A percentile compares a stretch with the other conserved stretches of the same genome.
phyloP scores from a whole-genome alignment of 768 basidiomycete species.

The Auricularia auricula-judae region DNA sequence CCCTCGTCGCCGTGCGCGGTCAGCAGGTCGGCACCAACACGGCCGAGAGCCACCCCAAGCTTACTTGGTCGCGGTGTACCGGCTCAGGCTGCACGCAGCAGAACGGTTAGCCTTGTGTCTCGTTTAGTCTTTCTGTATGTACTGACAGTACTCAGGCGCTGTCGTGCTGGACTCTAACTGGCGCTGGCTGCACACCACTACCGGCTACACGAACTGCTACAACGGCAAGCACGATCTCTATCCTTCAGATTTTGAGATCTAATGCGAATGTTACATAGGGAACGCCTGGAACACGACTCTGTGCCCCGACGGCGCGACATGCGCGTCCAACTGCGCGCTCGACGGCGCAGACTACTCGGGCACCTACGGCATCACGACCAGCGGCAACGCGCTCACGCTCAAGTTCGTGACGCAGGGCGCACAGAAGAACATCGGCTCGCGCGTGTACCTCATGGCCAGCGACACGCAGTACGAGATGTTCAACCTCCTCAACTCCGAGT shows the following conservation, averaged over 20 bases:
- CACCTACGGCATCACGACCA: conserved; percentile 43
- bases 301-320: conserved; percentile 21
- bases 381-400: conserved; percentile 35
- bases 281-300: conserved; percentile 23
- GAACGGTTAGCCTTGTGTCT: neutral
- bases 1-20: conserved; percentile 12
- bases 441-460: conserved; percentile 37
- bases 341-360: conserved; percentile 34
- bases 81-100: neutral
- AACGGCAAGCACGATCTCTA: conserved; percentile 20
- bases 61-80: neutral
- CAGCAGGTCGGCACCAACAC: conserved; percentile 40
- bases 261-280: conserved; percentile 5
- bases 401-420: conserved; percentile 33
- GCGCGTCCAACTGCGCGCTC: conserved; percentile 23
- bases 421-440: conserved; percentile 20
- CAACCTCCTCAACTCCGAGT: conserved; percentile 44
- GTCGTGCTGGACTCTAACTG: too few species aligned
- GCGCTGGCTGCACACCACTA: conserved; percentile 14
- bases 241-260: neutral
- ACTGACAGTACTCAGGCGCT: too few species aligned
- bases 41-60: conserved; percentile 10
- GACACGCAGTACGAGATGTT: conserved; percentile 34
- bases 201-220: conserved; percentile 25
- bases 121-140: too few species aligned